phyloP scores from a whole-genome alignment of 1,284 basidiomycete genomes.

The Leccinum pallidistipes region DNA sequence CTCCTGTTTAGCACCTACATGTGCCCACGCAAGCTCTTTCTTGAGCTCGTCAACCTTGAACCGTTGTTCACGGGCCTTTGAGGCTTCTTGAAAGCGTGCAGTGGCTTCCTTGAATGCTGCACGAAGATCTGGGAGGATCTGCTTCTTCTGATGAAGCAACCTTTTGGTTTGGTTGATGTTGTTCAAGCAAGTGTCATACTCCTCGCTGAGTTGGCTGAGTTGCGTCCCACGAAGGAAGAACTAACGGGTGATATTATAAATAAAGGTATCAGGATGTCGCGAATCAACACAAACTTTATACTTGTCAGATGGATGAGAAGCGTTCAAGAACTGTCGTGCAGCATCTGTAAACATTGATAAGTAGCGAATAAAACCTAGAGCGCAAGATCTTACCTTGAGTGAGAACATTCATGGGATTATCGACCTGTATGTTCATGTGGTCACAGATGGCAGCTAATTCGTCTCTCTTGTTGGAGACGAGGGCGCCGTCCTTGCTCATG shows the following conservation, averaged over 20 bases:
- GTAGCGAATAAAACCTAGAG: background rate
- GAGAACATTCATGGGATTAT: constrained; percentile 94
- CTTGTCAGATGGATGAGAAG: constrained; percentile 83
- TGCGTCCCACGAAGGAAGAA: constrained; percentile 96
- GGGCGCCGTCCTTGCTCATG: constrained; percentile 64
- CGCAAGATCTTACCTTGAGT: constrained; percentile 67
- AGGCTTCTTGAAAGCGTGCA: constrained; percentile 67
- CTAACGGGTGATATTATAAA: constrained; percentile 40
- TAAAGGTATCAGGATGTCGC: background rate
- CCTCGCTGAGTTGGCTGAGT: constrained; percentile 82
- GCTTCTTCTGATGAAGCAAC: constrained; percentile 65
- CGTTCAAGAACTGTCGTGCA: constrained; percentile 78
- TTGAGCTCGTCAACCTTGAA: constrained; percentile 69
- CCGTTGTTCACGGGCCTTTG: constrained; percentile 71
- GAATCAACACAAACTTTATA: constrained; percentile 65
- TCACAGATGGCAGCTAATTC: constrained; percentile 88
- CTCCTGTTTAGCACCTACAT: constrained; percentile 73
- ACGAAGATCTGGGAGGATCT: constrained; percentile 74
- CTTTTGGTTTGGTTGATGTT: constrained; percentile 70
- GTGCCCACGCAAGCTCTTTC: constrained; percentile 88
- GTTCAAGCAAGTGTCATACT: constrained; percentile 78
- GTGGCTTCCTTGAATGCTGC: constrained; percentile 59
- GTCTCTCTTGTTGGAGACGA: constrained; percentile 79
- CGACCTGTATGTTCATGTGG: constrained; percentile 95
- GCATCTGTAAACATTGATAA: constrained; percentile 36